Evolutionary conservation across 176 grass and related monocot species (phyloP).

Genomic region (Eragrostis nindensis): DNA sequence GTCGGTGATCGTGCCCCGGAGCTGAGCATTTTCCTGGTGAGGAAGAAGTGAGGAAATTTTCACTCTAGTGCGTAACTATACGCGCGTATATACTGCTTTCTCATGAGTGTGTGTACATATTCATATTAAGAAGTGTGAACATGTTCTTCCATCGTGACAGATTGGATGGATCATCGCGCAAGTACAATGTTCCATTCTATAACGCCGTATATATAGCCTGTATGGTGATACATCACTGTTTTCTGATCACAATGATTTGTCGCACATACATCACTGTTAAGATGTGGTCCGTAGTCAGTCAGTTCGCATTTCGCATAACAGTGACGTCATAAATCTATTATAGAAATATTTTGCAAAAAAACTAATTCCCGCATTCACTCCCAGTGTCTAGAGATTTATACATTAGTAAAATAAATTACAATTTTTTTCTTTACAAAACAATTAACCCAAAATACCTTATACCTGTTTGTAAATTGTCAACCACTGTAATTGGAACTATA

Average conservation of each 20-base stretch:
- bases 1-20: slow-evolving; percentile 50
- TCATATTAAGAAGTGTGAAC: background rate
- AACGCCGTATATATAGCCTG: too few species aligned
- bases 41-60: slow-evolving; percentile 59
- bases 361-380: too few species aligned
- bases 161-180: background rate
- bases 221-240: too few species aligned
- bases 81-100: background rate
- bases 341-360: too few species aligned
- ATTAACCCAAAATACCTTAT: too few species aligned
- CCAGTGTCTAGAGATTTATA: too few species aligned
- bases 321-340: slow-evolving; percentile 16
- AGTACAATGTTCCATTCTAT: background rate
- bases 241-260: too few species aligned
- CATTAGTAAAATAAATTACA: too few species aligned
- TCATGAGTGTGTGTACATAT: background rate
- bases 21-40: slow-evolving; percentile 82
- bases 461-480: too few species aligned
- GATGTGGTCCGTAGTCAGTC: background rate
- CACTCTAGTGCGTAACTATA: background rate
- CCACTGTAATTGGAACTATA: too few species aligned
- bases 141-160: too few species aligned
- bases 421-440: too few species aligned
- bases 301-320: background rate
- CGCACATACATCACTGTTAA: background rate